phyloP scores from a whole-genome alignment of 768 basidiomycete genomes.

The Lactarius psammicola region DNA sequence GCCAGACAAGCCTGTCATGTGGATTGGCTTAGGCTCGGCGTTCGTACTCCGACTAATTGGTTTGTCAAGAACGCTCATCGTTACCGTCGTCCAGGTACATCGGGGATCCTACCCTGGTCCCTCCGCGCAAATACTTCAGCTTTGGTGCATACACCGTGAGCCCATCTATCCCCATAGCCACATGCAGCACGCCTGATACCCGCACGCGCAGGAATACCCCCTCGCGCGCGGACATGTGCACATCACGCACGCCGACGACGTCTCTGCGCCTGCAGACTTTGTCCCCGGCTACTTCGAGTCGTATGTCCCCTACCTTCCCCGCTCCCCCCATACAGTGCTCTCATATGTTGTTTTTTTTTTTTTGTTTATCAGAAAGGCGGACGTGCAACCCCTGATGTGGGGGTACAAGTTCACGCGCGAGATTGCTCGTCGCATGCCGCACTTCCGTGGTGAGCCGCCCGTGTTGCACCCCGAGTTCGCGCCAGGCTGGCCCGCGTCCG shows the following conservation, averaged over 20 bases:
- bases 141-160: constrained; percentile 21
- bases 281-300: constrained; percentile 38
- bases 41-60: constrained; percentile 33
- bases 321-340: constrained; percentile 35
- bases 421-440: constrained; percentile 50
- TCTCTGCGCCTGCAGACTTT: constrained; percentile 27
- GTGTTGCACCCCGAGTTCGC: constrained; percentile 36
- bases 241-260: constrained; percentile 27
- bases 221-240: constrained; percentile 28
- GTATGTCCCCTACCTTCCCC: constrained; percentile 49
- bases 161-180: too few relatives aligned
- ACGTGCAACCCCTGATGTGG: constrained; percentile 46
- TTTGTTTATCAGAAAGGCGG: constrained; percentile 25
- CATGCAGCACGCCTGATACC: not conserved
- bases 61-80: not conserved
- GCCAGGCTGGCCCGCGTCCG: constrained; percentile 33
- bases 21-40: constrained; percentile 44
- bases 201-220: constrained; percentile 23
- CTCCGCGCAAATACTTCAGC: constrained; percentile 24
- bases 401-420: constrained; percentile 56
- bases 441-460: constrained; percentile 37
- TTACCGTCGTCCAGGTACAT: constrained; percentile 14
- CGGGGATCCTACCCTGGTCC: constrained; percentile 24
- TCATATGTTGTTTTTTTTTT: constrained; percentile 30
- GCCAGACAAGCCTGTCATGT: constrained; percentile 56